phyloP scores from a whole-genome alignment of 129 eudicot genomes.

The Flaveria bidentis region DNA sequence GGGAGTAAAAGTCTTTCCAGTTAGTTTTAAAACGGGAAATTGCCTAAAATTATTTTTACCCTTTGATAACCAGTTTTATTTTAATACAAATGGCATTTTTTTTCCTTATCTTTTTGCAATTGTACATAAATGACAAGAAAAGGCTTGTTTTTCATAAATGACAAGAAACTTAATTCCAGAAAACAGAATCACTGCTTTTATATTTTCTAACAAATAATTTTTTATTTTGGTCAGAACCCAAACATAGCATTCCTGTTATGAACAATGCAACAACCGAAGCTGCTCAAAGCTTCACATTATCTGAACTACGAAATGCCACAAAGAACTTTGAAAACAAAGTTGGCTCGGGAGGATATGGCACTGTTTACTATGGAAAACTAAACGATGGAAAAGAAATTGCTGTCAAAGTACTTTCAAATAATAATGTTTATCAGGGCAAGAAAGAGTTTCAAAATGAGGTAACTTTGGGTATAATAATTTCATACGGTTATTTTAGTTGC shows the following conservation, averaged over 20 bases:
- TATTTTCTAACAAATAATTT: neutral
- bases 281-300: conserved; percentile 77
- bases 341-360: conserved; percentile 98
- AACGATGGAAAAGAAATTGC: conserved; percentile 90
- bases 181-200: neutral
- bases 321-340: conserved; percentile 77
- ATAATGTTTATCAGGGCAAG: conserved; percentile 87
- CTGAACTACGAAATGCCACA: conserved; percentile 78
- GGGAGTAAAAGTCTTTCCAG: neutral
- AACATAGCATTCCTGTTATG: conserved; percentile 45
- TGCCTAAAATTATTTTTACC: neutral
- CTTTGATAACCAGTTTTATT: neutral
- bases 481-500: conserved; percentile 1
- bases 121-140: too few relatives aligned
- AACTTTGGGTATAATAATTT: conserved; percentile 11
- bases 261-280: conserved; percentile 68
- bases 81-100: too few relatives aligned
- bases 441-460: conserved; percentile 96
- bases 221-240: conserved; percentile 36
- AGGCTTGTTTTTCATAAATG: too few relatives aligned
- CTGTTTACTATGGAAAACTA: conserved; percentile 80
- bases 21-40: neutral
- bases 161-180: neutral
- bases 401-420: conserved; percentile 73
- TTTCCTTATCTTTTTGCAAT: too few relatives aligned